Evolutionary conservation across 1,284 basidiomycete species (phyloP).

Genomic region (Ganoderma lingzhi): DNA sequence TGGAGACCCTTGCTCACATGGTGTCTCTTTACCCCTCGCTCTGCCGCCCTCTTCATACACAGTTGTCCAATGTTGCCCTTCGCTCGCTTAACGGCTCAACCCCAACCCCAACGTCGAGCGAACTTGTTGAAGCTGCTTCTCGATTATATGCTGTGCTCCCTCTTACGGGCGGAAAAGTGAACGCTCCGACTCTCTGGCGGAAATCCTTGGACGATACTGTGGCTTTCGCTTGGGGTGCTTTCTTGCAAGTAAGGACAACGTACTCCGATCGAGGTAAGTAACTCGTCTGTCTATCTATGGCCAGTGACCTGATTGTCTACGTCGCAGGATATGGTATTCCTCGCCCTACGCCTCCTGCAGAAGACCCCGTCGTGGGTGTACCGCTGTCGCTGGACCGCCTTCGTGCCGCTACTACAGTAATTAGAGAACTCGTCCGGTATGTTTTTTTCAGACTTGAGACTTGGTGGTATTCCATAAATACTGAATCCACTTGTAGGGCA

Average conservation of each 20-base stretch:
- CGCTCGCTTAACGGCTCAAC: slow-evolving; percentile 63
- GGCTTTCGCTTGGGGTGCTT: slow-evolving; percentile 66
- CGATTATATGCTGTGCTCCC: slow-evolving; percentile 67
- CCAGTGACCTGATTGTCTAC: neutral
- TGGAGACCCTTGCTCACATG: slow-evolving; percentile 63
- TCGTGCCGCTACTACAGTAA: slow-evolving; percentile 56
- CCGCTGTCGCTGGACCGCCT: slow-evolving; percentile 69
- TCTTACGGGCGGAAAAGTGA: slow-evolving; percentile 79
- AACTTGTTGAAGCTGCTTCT: slow-evolving; percentile 58
- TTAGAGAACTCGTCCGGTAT: slow-evolving; percentile 69
- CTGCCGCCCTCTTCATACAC: slow-evolving; percentile 59
- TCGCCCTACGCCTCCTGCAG: slow-evolving; percentile 27
- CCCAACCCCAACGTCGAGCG: slow-evolving; percentile 48
- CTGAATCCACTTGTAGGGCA: slow-evolving; percentile 49
- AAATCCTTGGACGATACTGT: slow-evolving; percentile 76
- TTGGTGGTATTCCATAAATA: neutral
- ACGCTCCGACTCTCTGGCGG: slow-evolving; percentile 73
- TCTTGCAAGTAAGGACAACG: slow-evolving; percentile 64
- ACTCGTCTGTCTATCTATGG: neutral
- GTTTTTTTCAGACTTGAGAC: slow-evolving; percentile 4
- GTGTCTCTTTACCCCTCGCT: slow-evolving; percentile 71
- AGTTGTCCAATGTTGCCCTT: slow-evolving; percentile 60
- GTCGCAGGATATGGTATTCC: slow-evolving; percentile 16
- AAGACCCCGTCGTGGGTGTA: slow-evolving; percentile 51
- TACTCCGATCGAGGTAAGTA: slow-evolving; percentile 50